Evolutionary conservation across 2,329 filamentous ascomycete genomes (phyloP).

Genomic region (Aspergillus arachidicola): DNA sequence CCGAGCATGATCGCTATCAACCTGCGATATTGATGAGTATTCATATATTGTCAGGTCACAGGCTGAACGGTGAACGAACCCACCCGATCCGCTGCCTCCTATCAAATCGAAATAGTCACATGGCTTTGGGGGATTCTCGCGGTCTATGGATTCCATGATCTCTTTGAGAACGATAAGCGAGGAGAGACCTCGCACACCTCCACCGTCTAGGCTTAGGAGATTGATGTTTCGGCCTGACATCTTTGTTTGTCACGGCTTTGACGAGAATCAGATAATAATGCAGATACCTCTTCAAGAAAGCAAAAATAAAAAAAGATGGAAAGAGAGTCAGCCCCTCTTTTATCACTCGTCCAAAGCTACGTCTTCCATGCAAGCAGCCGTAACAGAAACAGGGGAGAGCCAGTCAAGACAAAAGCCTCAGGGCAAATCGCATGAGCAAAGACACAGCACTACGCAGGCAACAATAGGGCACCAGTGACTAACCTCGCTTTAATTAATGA

Average conservation of each 20-base stretch:
- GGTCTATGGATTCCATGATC: slow-evolving; percentile 38
- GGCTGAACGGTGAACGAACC: slow-evolving; percentile 28
- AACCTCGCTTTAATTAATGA: background rate
- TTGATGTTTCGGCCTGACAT: slow-evolving; percentile 24
- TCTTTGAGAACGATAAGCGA: slow-evolving; percentile 38
- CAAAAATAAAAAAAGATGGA: background rate
- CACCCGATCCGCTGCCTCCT: slow-evolving; percentile 40
- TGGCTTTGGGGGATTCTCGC: slow-evolving; percentile 30
- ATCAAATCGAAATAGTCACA: slow-evolving; percentile 48
- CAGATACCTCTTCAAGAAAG: background rate
- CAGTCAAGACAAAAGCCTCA: too few species aligned
- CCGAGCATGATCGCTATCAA: slow-evolving; percentile 54
- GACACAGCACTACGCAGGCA: background rate
- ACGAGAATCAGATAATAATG: background rate
- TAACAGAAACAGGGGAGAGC: background rate
- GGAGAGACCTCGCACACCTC: slow-evolving; percentile 45
- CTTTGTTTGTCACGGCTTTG: background rate
- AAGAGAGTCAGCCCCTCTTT: background rate
- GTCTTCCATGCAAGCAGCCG: background rate
- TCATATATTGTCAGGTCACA: background rate
- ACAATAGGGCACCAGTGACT: background rate
- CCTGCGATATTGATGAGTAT: slow-evolving; percentile 24
- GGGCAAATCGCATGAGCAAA: background rate
- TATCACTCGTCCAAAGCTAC: background rate
- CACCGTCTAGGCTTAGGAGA: slow-evolving; percentile 39